phyloP scores from a whole-genome alignment of 768 basidiomycete species.

The Mycena vulgaris region DNA sequence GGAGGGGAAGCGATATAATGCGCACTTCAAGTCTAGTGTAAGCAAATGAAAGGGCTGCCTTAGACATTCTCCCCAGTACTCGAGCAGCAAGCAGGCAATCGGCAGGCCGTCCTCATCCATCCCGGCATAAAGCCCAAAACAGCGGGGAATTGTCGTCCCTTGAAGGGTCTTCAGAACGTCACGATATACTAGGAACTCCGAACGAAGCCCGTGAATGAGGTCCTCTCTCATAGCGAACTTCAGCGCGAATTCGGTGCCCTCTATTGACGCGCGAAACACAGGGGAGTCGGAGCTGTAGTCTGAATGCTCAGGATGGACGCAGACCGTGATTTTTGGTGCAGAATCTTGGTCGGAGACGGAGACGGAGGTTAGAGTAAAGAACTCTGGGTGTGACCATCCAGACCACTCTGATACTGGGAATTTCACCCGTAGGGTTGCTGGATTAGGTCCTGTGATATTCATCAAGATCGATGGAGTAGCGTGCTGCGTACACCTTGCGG shows the following conservation, averaged over 20 bases:
- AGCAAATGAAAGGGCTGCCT: constrained; percentile 18
- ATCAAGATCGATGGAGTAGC: constrained; percentile 15
- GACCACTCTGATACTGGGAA: constrained; percentile 53
- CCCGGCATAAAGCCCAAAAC: constrained; percentile 54
- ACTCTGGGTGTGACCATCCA: constrained; percentile 54
- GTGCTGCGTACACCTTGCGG: no score
- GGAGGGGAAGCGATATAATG: neutral
- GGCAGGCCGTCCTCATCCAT: constrained; percentile 48
- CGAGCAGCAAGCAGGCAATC: constrained; percentile 56
- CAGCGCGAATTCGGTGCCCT: constrained; percentile 42
- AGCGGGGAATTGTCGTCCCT: constrained; percentile 49
- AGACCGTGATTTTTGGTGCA: constrained; percentile 41
- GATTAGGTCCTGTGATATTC: neutral
- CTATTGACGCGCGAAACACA: constrained; percentile 52
- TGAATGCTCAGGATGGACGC: constrained; percentile 49
- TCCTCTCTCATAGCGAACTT: constrained; percentile 60
- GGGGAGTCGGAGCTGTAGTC: constrained; percentile 57
- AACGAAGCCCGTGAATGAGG: constrained; percentile 50
- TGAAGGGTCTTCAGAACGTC: constrained; percentile 34
- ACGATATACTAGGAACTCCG: constrained; percentile 53
- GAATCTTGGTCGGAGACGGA: neutral
- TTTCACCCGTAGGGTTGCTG: constrained; percentile 48
- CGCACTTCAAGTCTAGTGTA: neutral
- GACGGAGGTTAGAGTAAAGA: constrained; percentile 41
- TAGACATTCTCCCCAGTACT: constrained; percentile 56